These are phyloP conservation scores for Lentinula detonsa DNA, from an alignment of 768 basidiomycete genomes.

Conservation along the genomic window DNA sequence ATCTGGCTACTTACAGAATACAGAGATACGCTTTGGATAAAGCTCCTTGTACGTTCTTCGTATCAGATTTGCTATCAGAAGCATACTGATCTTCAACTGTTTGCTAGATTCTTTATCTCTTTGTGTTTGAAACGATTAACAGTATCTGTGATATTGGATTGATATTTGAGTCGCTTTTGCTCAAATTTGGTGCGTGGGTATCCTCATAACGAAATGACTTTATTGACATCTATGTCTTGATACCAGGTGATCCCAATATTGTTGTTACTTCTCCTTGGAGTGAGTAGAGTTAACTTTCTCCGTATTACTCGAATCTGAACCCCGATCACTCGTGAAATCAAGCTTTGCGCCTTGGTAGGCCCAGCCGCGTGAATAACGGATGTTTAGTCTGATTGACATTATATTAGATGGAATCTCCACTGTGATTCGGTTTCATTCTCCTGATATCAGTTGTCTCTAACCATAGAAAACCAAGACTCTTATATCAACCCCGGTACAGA, in stretches of 20 bases:
- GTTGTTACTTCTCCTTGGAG: conserved; percentile 4
- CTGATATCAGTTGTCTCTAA: not conserved
- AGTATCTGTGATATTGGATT: conserved; percentile 4
- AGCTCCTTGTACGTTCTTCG: not conserved
- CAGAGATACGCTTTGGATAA: conserved; percentile 5
- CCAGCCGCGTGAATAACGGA: not conserved
- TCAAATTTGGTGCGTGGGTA: conserved; percentile 1
- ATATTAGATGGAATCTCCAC: conserved; percentile 1
- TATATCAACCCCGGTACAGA: conserved; percentile 7
- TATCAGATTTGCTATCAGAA: not conserved
- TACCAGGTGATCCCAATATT: not conserved
- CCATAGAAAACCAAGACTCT: not conserved
- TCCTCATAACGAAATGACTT: not conserved
- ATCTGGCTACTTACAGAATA: no score
- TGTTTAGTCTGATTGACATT: not conserved
- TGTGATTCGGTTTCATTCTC: not conserved
- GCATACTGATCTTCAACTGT: not conserved
- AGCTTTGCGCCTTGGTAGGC: conserved; percentile 3
- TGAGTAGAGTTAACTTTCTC: not conserved
- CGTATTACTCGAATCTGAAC: not conserved
- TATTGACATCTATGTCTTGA: not conserved
- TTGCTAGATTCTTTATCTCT: conserved; percentile 3
- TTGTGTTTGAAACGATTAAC: conserved; percentile 1
- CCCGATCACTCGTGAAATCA: not conserved
- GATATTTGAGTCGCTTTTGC: conserved; percentile 4